phyloP scores from a whole-genome alignment of 306 rosid genomes.

The Rosa multiflora region DNA sequence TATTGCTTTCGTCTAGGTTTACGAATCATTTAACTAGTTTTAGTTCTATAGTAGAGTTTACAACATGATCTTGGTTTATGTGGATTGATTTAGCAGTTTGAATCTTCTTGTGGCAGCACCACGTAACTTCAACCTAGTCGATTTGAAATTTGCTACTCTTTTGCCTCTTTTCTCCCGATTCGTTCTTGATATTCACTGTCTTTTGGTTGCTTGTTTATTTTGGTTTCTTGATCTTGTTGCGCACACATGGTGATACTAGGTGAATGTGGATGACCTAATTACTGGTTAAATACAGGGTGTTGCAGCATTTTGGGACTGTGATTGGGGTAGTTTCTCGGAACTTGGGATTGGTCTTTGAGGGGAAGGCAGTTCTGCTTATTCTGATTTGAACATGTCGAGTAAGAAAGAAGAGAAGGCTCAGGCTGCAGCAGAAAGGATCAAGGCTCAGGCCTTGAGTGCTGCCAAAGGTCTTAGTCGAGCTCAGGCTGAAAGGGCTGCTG shows the following conservation, averaged over 20 bases:
- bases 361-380: not conserved
- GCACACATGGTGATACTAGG: not conserved
- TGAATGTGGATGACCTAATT: not conserved
- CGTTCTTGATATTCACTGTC: not conserved
- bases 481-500: slow-evolving; percentile 93
- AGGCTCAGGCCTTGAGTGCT: slow-evolving; percentile 91
- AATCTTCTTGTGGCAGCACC: not conserved
- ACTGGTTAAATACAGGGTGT: slow-evolving; percentile 16
- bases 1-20: not conserved
- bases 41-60: not conserved
- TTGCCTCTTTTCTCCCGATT: not conserved
- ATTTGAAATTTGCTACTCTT: not conserved
- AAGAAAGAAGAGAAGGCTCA: slow-evolving; percentile 96
- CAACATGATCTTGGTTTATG: not conserved
- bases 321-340: not conserved
- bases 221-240: not conserved
- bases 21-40: not conserved
- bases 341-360: not conserved
- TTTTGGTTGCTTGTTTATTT: not conserved
- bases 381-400: slow-evolving; percentile 58
- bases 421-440: slow-evolving; percentile 94
- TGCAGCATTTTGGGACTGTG: not conserved
- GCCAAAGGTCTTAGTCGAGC: slow-evolving; percentile 98
- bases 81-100: not conserved
- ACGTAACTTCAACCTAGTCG: too few relatives aligned